phyloP scores from a whole-genome alignment of 495 filamentous ascomycete genomes.

The Podospora conica region DNA sequence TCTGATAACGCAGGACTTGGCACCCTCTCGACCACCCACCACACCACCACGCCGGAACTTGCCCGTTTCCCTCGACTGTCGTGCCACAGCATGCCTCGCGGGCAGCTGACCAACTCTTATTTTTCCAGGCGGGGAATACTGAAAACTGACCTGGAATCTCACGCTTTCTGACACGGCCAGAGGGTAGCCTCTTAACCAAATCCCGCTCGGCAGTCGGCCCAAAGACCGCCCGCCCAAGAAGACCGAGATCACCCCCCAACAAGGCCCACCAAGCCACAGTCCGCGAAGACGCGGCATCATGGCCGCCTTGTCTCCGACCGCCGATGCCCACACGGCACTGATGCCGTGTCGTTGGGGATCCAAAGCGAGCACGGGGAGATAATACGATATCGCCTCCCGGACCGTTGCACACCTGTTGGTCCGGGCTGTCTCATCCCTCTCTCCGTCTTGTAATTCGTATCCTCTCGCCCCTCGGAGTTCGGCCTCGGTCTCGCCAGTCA shows the following conservation, averaged over 20 bases:
- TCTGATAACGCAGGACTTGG: slow-evolving; percentile 4
- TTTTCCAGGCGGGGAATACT: background rate
- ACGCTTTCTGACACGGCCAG: too few species aligned
- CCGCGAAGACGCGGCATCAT: slow-evolving; percentile 10
- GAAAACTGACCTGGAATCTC: background rate
- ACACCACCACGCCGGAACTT: background rate
- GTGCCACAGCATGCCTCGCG: background rate
- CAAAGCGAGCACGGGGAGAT: background rate
- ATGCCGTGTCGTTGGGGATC: background rate
- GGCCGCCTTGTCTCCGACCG: slow-evolving; percentile 10
- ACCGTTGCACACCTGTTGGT: slow-evolving; percentile 2
- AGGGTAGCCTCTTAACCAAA: slow-evolving; percentile 15
- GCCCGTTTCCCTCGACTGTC: background rate
- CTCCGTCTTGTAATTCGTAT: background rate
- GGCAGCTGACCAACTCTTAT: background rate
- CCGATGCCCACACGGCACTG: slow-evolving; percentile 4
- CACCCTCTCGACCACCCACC: background rate
- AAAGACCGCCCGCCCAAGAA: slow-evolving; percentile 24
- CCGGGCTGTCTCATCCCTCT: background rate
- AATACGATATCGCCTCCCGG: slow-evolving; percentile 11
- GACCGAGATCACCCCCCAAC: slow-evolving; percentile 13
- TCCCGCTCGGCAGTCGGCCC: slow-evolving; percentile 23
- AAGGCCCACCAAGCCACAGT: slow-evolving; percentile 1
- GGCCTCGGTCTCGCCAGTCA: slow-evolving; percentile 6
- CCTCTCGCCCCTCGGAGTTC: slow-evolving; percentile 1